Base-by-base conservation (phyloP, 2,329 filamentous ascomycete genomes). In the Scedosporium dehoogii region DNA sequence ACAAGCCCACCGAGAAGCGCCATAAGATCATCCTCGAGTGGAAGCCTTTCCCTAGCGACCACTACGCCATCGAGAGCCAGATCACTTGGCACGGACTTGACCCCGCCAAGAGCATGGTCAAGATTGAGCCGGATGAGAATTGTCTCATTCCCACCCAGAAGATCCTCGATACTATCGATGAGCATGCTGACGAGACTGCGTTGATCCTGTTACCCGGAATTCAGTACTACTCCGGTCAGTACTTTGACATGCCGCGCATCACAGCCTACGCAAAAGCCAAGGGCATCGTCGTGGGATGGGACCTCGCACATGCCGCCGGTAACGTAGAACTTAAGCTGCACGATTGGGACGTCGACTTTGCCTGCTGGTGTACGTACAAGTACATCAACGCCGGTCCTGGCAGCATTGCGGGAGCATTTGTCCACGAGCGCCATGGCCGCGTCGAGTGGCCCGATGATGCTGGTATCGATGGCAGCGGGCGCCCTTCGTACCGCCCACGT, bases 351-450 rank as follows among this genome's bases (percentile, higher is more conserved):
- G 91, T 96, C 42, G 92, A 96, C 73, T 96, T 96, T 69, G 92
- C 92, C 16, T 89, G 84, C 61, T 96, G 92, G 92, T 96, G 92
- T 74, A 92, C 88, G 18, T 96, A 96, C 81, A 96, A 96, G 76
- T 96, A 96, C 76, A 83, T 96, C 72, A 96, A 96, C 71, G 86
- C 87, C 27, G 92, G 92, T 0, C 91, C 92, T 0, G 92, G 92
- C 3, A 82, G 86, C 16, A 96, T 96, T 66, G 91, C 85, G 1
- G 91, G 88, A 0, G 78, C 88, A 0, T 96, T 92, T 67, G 88
- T 96, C 7, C 91, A 96, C 72, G 85, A 90, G 70, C 80, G 78
- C 46, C 88, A 96, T 71, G 85, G 88, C 48, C 72, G 73, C 25
- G 85, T 90, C 10, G 33, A 38, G 33, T 38, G 33, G 9, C 55